Conservation (phyloP, 2,329 filamentous ascomycete species). For the Apiospora rasikravindrae region DNA sequence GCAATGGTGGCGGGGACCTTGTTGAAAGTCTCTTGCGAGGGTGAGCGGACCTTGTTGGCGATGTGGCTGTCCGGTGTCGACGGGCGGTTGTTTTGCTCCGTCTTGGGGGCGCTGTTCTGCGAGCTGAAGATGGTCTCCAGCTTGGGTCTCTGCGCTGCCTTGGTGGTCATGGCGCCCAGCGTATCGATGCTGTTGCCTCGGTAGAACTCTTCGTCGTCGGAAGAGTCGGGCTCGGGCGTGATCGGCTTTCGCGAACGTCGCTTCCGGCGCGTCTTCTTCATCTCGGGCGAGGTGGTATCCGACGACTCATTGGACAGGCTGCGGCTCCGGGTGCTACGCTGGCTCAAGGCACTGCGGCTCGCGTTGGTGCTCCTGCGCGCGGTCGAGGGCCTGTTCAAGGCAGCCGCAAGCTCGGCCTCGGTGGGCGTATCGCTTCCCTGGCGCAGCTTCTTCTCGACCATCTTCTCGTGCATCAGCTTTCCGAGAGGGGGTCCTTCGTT, state of each 20-base stretch:
- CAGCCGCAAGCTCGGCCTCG: conserved; percentile 32
- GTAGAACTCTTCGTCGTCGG: conserved; percentile 32
- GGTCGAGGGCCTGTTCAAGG: conserved; percentile 24
- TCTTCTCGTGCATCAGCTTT: conserved; percentile 51
- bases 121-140: conserved; percentile 34
- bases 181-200: conserved; percentile 30
- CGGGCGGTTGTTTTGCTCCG: neutral
- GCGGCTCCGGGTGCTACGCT: conserved; percentile 23
- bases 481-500: conserved; percentile 49
- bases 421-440: conserved; percentile 44
- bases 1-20: neutral
- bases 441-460: conserved; percentile 52
- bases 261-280: conserved; percentile 27
- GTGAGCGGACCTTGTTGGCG: neutral
- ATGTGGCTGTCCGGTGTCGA: neutral
- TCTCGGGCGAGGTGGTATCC: conserved; percentile 30
- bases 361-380: conserved; percentile 28
- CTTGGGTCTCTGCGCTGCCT: conserved; percentile 31
- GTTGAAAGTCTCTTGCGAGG: conserved; percentile 7
- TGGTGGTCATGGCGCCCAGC: conserved; percentile 28
- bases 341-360: conserved; percentile 21
- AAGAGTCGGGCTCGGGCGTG: conserved; percentile 28
- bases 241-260: conserved; percentile 24
- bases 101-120: conserved; percentile 23
- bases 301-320: conserved; percentile 28